Conservation (phyloP, 208 protist species). For the Histomonas meleagridis region DNA sequence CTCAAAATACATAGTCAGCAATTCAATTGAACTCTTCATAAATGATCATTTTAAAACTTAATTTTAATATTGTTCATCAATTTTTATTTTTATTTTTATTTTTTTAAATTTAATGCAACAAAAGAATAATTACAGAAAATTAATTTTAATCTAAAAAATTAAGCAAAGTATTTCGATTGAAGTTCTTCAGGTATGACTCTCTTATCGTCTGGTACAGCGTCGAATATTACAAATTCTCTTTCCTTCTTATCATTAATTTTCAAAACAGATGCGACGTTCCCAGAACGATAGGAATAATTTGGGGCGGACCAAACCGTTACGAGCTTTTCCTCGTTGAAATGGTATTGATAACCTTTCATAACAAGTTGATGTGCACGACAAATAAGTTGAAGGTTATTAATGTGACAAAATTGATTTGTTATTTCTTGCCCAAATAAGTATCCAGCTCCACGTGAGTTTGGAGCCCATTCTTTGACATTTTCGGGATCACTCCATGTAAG, state of each 20-base stretch:
- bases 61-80: no score
- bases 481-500: slow-evolving; percentile 12
- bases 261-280: slow-evolving; percentile 90
- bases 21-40: no score
- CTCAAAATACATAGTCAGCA: no score
- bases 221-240: slow-evolving; percentile 72
- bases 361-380: slow-evolving; percentile 72
- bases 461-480: slow-evolving; percentile 42
- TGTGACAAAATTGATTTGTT: background rate
- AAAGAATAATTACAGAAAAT: no score
- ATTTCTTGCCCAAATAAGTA: slow-evolving; percentile 9
- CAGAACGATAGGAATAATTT: slow-evolving; percentile 85
- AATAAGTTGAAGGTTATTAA: slow-evolving; percentile 5
- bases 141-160: background rate
- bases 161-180: background rate
- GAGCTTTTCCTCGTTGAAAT: slow-evolving; percentile 73
- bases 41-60: no score
- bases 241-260: slow-evolving; percentile 90
- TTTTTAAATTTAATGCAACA: no score
- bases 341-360: slow-evolving; percentile 78
- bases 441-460: background rate
- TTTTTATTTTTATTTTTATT: no score
- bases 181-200: slow-evolving; percentile 21
- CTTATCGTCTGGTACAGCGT: slow-evolving; percentile 54
- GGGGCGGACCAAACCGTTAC: slow-evolving; percentile 85